These are phyloP conservation scores for Byssoonygena ceratinophila DNA, from an alignment of 2,329 filamentous ascomycete genomes.

Conservation along the genomic window DNA sequence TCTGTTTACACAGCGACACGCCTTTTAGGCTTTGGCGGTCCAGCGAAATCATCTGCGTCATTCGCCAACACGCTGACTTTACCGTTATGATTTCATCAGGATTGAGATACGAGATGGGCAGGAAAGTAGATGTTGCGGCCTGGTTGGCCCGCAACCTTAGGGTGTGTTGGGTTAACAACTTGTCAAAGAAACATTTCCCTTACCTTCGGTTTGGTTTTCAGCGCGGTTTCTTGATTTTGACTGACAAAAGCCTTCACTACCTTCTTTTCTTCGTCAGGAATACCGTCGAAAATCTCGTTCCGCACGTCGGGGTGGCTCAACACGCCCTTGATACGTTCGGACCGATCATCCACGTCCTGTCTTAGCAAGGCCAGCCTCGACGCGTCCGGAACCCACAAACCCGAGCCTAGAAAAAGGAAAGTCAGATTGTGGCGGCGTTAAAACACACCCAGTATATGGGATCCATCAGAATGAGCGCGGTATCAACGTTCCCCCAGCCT, in stretches of 20 bases:
- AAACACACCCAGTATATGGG: not conserved
- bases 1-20: conserved; percentile 7
- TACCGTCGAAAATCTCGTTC: conserved; percentile 52
- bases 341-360: conserved; percentile 62
- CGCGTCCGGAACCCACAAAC: conserved; percentile 68
- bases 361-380: conserved; percentile 57
- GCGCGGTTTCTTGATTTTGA: conserved; percentile 59
- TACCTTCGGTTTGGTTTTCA: conserved; percentile 82
- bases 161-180: not conserved
- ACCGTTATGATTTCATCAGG: not conserved
- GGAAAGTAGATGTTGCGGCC: not conserved
- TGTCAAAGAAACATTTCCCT: conserved; percentile 20
- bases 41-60: not conserved
- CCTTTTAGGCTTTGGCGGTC: not conserved
- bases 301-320: conserved; percentile 53
- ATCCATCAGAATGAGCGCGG: not conserved
- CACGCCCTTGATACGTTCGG: conserved; percentile 57
- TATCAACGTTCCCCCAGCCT: not conserved
- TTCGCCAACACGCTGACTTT: not conserved
- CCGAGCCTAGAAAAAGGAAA: conserved; percentile 50
- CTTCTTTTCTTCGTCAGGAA: conserved; percentile 46
- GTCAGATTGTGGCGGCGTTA: not conserved
- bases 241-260: conserved; percentile 59
- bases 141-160: not conserved
- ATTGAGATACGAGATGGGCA: not conserved